phyloP scores from a whole-genome alignment of 139 green algal species.

The Chlamydomonas sp. region DNA sequence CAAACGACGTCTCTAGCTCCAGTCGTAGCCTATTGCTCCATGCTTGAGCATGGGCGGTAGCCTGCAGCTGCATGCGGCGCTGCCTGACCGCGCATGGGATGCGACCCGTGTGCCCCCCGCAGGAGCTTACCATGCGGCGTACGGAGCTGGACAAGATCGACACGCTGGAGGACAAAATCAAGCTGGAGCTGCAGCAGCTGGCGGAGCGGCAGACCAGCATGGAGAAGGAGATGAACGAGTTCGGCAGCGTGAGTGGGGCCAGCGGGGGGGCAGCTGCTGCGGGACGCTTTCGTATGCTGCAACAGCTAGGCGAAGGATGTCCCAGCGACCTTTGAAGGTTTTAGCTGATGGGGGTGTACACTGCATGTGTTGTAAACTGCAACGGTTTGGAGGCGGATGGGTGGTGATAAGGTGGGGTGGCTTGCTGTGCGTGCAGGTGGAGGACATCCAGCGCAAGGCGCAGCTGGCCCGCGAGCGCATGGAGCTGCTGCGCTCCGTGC shows the following conservation, averaged over 20 bases:
- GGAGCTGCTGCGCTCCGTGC: conserved; percentile 34
- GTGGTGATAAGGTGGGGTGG: not conserved
- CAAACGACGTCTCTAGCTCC: too few species aligned
- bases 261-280: too few species aligned
- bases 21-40: not conserved
- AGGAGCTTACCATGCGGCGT: conserved; percentile 54
- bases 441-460: conserved; percentile 40
- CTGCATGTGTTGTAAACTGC: too few species aligned
- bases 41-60: not conserved
- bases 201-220: conserved; percentile 52
- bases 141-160: conserved; percentile 63
- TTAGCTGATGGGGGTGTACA: too few species aligned
- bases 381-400: not conserved
- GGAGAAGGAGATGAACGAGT: conserved; percentile 42
- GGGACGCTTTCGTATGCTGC: too few species aligned
- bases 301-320: too few species aligned
- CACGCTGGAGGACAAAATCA: conserved; percentile 65
- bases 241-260: conserved; percentile 40
- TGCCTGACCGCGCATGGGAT: not conserved
- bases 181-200: conserved; percentile 57
- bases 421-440: conserved; percentile 13
- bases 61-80: not conserved
- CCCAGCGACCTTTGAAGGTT: too few species aligned
- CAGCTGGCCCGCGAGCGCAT: conserved; percentile 41
- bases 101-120: not conserved